Evolutionary conservation across 257 asterid genomes (phyloP), one percentile per base, ranked within the genome.

Genomic region (Oldenlandia corymbosa): DNA sequence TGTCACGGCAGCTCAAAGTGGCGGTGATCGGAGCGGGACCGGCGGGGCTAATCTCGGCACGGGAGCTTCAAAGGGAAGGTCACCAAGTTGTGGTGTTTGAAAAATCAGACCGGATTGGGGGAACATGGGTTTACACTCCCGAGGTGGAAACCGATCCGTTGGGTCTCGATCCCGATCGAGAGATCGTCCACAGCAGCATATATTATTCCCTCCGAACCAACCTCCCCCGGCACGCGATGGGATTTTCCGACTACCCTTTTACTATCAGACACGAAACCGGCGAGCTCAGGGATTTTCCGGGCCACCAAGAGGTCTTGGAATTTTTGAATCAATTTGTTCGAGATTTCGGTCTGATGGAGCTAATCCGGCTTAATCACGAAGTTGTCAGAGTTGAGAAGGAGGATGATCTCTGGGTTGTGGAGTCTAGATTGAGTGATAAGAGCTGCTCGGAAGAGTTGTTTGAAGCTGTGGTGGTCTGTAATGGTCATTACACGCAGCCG

Each of bases 1-100:
- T 68, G 73, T 47, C 34, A 10, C 67, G 16, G 20, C 65, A 56
- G 28, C 71, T 75, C 23, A 77, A 62, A 49, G 91, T 75, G 69
- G 91, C 88, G 13, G 88, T 82, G 70, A 78, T 82, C 49, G 92
- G 88, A 20, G 88, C 85, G 60, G 92, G 87, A 14, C 52, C 62
- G 17, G 61, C 84, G n/a, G 85, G 88, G 23, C 76, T 85, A 1
- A 70, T 66, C 23, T 18, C 76, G 0, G 86, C 88, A 47, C 79
- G 81, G 7, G 80, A 81, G 31, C 86, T 82, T 28, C 76, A 62
- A 54, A 17, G 34, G 2, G 83, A 78, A 69, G 80, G 80, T 24
- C 87, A 68, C 50, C 21, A 10, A 1, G 72, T 76, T 0, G 76
- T 73, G 5, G 68, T 83, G 30, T 81, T 54, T 28, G 86, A 86